Percentiles rank a stretch among this genome's conserved stretches.
phyloP scores from a whole-genome alignment of 148 eudicot genomes.

The Vaccinium vitisidaea region DNA sequence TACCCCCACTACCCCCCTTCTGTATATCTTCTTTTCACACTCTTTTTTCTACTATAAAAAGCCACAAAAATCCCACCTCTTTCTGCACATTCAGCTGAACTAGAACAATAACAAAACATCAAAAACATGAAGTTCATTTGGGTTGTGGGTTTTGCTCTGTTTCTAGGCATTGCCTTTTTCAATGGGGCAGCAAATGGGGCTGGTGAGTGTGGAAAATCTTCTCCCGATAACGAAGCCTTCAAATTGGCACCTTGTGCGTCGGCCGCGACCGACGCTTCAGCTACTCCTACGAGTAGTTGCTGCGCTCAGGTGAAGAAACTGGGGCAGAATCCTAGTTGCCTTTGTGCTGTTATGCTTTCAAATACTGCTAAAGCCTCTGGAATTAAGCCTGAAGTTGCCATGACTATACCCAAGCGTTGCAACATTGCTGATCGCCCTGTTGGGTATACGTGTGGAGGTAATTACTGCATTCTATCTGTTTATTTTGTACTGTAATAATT shows the following conservation, averaged over 20 bases:
- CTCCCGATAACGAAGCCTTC: background rate
- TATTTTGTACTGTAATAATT: background rate
- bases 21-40: background rate
- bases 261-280: background rate
- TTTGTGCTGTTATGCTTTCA: conserved; percentile 76
- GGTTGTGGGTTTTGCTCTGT: background rate
- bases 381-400: conserved; percentile 57
- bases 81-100: background rate
- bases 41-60: background rate
- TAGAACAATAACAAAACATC: background rate
- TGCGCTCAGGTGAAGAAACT: conserved; percentile 55
- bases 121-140: background rate
- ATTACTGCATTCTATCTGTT: background rate
- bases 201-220: background rate
- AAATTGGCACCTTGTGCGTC: background rate
- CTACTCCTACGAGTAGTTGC: conserved; percentile 26
- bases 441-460: conserved; percentile 71
- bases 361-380: conserved; percentile 58
- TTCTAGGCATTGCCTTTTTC: background rate
- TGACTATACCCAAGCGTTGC: conserved; percentile 76
- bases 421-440: conserved; percentile 62
- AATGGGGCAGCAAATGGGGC: conserved; percentile 1
- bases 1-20: background rate
- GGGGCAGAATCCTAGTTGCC: conserved; percentile 60
- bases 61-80: background rate